Evolutionary conservation across 1,139 yeast species (phyloP).

Genomic region (Sugiyamaella neomexicana): DNA sequence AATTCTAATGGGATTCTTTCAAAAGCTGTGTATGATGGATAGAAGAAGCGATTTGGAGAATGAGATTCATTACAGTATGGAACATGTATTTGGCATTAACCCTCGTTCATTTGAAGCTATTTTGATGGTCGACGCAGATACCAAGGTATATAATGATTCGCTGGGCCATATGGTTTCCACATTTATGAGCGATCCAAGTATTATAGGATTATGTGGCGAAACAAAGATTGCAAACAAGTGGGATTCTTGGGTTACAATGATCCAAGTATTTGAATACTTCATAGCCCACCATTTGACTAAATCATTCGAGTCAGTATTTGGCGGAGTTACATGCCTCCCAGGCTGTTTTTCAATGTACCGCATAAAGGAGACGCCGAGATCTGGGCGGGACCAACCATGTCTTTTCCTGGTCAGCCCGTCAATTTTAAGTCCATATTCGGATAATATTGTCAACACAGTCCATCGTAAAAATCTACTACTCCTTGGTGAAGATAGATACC

Average conservation of each 20-base stretch:
- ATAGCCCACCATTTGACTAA: constrained; percentile 42
- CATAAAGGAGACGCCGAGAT: constrained; percentile 53
- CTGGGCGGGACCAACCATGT: constrained; percentile 52
- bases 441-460: constrained; percentile 38
- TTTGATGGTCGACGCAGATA: constrained; percentile 43
- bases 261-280: constrained; percentile 43
- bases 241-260: constrained; percentile 42
- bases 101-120: constrained; percentile 39
- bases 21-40: constrained; percentile 41
- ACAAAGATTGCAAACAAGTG: constrained; percentile 39
- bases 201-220: constrained; percentile 43
- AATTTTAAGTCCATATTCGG: constrained; percentile 39
- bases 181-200: constrained; percentile 36
- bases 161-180: constrained; percentile 37
- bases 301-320: constrained; percentile 42
- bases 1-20: constrained; percentile 40
- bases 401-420: constrained; percentile 50
- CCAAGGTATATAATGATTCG: constrained; percentile 39
- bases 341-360: constrained; percentile 44
- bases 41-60: constrained; percentile 41
- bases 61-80: constrained; percentile 38
- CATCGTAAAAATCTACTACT: constrained; percentile 40
- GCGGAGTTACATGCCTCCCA: constrained; percentile 43
- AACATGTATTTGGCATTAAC: constrained; percentile 36
- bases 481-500: constrained; percentile 42